Conservation (phyloP, 2,329 filamentous ascomycete genomes). For the Arthrobotrys conoides region DNA sequence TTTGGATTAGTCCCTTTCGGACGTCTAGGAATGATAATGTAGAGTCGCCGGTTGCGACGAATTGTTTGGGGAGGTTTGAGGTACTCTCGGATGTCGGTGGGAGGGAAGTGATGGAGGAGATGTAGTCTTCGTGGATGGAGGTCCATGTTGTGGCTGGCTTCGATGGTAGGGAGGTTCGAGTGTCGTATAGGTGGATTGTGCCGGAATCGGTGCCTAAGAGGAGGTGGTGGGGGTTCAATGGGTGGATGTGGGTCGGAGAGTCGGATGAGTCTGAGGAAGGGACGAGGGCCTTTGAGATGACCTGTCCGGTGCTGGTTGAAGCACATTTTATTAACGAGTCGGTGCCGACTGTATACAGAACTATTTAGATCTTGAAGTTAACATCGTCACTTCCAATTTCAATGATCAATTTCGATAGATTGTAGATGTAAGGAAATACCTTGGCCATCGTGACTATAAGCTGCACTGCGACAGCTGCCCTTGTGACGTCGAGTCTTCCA, state of each 20-base stretch:
- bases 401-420: constrained; percentile 67
- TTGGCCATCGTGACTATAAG: constrained; percentile 83
- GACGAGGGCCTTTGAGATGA: constrained; percentile 85
- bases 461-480: constrained; percentile 87
- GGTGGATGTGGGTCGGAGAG: constrained; percentile 74
- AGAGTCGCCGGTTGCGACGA: constrained; percentile 91
- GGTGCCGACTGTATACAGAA: constrained; percentile 77
- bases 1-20: constrained; percentile 80
- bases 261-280: constrained; percentile 70
- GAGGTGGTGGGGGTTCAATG: constrained; percentile 87
- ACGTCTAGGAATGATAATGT: constrained; percentile 92
- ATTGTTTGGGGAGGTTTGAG: constrained; percentile 92
- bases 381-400: not conserved
- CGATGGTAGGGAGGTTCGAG: constrained; percentile 74
- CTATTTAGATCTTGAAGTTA: constrained; percentile 38
- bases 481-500: constrained; percentile 94
- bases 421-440: constrained; percentile 70
- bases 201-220: constrained; percentile 92
- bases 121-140: constrained; percentile 90
- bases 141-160: constrained; percentile 80
- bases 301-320: constrained; percentile 74
- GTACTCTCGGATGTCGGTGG: constrained; percentile 85
- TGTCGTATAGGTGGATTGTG: constrained; percentile 87
- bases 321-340: constrained; percentile 74
- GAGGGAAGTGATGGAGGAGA: constrained; percentile 87